Evolutionary conservation across 768 basidiomycete genomes (phyloP).

Genomic region (Boletus bicolor): DNA sequence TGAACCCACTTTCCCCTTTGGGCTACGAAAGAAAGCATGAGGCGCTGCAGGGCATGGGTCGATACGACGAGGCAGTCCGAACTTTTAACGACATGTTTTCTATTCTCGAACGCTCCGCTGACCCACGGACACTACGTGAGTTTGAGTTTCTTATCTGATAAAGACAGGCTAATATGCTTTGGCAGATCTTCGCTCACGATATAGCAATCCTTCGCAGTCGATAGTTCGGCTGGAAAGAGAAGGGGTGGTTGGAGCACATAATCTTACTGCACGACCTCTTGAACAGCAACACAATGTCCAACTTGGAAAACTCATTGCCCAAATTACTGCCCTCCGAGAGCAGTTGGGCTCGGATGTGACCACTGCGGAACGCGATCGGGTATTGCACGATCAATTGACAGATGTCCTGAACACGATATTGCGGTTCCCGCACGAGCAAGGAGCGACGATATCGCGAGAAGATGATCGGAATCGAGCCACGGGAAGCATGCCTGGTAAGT

Average conservation of each 20-base stretch:
- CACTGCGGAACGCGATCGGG: not conserved
- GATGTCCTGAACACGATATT: not conserved
- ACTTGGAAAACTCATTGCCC: not conserved
- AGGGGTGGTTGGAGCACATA: not conserved
- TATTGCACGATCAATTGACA: not conserved
- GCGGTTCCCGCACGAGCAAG: not conserved
- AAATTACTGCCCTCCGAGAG: not conserved
- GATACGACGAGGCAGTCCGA: not conserved
- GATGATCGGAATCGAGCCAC: not conserved
- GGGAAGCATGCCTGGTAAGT: not conserved
- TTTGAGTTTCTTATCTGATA: not conserved
- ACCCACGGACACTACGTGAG: not conserved
- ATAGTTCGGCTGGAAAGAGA: not conserved
- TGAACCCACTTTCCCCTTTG: not conserved
- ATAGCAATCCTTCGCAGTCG: not conserved
- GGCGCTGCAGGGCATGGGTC: slow-evolving; percentile 12
- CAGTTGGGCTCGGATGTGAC: not conserved
- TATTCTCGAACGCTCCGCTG: not conserved
- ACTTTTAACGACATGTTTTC: not conserved
- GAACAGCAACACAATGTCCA: not conserved
- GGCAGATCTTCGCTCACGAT: not conserved
- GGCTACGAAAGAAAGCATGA: slow-evolving; percentile 3
- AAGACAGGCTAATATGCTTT: not conserved
- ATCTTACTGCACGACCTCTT: not conserved
- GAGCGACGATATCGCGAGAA: no score